Percentiles rank a stretch among this genome's conserved stretches.
Evolutionary conservation across 768 basidiomycete species (phyloP).

Genomic region (Rhizopogon rudus): DNA sequence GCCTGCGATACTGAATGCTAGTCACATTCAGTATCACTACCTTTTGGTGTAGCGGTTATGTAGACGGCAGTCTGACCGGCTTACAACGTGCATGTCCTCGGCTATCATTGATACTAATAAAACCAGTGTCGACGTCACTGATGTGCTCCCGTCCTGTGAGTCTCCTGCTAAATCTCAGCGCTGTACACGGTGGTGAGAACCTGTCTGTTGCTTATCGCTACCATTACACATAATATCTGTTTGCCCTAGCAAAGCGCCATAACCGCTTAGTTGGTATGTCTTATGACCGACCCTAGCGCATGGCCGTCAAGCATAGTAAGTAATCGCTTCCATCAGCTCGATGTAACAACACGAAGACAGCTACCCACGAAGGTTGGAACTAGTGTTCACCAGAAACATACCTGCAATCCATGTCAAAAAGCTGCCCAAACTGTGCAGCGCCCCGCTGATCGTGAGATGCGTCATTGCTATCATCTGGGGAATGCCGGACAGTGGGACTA

Average conservation of each 20-base stretch:
- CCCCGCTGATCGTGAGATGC: neutral
- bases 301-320: neutral
- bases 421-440: neutral
- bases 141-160: too few relatives aligned
- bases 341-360: neutral
- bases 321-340: neutral
- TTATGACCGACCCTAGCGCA: neutral
- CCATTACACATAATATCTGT: too few relatives aligned
- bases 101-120: too few relatives aligned
- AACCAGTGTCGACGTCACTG: too few relatives aligned
- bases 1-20: too few relatives aligned
- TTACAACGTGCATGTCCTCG: too few relatives aligned
- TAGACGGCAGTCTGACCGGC: too few relatives aligned
- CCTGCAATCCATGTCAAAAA: neutral
- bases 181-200: neutral
- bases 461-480: neutral
- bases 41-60: too few relatives aligned
- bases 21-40: too few relatives aligned
- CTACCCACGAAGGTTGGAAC: neutral
- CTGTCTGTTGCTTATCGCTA: neutral
- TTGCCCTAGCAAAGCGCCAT: too few relatives aligned
- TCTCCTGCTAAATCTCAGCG: too few relatives aligned
- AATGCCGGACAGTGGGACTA: neutral
- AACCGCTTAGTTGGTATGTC: neutral
- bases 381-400: neutral